These are phyloP conservation scores for Durusdinium trenchii DNA, from an alignment of 73 alveolate species.

Conservation along the genomic window DNA sequence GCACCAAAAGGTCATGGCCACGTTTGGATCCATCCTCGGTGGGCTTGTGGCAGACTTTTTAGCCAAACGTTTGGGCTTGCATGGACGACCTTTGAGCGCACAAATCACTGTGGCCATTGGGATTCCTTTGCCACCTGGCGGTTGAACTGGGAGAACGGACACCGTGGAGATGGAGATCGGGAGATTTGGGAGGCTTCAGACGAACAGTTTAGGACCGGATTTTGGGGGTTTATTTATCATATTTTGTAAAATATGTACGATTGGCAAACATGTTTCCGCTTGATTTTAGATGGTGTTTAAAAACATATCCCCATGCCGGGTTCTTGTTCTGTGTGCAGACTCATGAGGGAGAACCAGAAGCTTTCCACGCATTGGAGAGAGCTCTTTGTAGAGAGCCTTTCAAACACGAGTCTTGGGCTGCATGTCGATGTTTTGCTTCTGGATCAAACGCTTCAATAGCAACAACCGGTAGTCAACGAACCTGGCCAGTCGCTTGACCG, in stretches of 20 bases:
- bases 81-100: conserved; percentile 84
- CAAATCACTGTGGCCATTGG: conserved; percentile 87
- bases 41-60: conserved; percentile 75
- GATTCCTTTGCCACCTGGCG: conserved; percentile 24
- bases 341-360: too few relatives aligned
- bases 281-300: neutral
- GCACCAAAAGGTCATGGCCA: conserved; percentile 68
- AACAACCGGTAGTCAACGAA: too few relatives aligned
- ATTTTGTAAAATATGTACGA: neutral
- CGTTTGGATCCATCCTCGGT: conserved; percentile 58
- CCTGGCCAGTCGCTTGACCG: too few relatives aligned
- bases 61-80: conserved; percentile 39
- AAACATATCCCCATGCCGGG: neutral
- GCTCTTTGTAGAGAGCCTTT: too few relatives aligned
- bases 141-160: neutral
- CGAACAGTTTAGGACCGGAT: neutral
- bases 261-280: neutral
- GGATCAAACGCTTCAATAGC: too few relatives aligned
- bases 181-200: neutral
- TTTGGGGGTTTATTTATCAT: too few relatives aligned
- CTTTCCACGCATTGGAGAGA: too few relatives aligned
- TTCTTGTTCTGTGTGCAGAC: too few relatives aligned
- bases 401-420: too few relatives aligned
- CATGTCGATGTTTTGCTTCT: too few relatives aligned
- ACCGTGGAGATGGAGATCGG: neutral